These are phyloP conservation scores for Neonectria magnoliae DNA, from an alignment of 2,329 filamentous ascomycete genomes.

Conservation along the genomic window DNA sequence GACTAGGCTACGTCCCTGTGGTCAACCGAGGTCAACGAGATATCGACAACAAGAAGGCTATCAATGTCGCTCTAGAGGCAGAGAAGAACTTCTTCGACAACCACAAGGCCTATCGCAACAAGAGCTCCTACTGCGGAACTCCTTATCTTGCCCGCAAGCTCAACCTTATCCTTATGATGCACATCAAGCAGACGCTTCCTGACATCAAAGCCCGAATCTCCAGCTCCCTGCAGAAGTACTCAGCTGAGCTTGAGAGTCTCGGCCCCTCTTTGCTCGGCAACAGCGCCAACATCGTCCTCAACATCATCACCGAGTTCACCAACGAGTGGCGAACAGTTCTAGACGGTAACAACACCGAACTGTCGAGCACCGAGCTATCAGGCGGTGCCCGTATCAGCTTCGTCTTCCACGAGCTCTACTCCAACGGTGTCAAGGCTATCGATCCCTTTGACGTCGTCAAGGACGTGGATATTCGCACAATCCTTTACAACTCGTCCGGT, in stretches of 20 bases:
- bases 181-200: constrained; percentile 98
- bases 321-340: constrained; percentile 97
- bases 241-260: constrained; percentile 79
- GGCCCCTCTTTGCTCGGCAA: constrained; percentile 97
- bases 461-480: constrained; percentile 95
- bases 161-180: constrained; percentile 99
- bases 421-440: constrained; percentile 96
- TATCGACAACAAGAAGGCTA: constrained; percentile 97
- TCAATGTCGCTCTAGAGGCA: constrained; percentile 87
- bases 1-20: constrained; percentile 95
- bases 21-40: constrained; percentile 98
- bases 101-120: constrained; percentile 98
- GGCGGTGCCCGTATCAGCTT: constrained; percentile 98
- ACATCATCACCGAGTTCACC: constrained; percentile 98
- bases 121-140: constrained; percentile 98
- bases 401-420: constrained; percentile 98
- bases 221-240: constrained; percentile 93
- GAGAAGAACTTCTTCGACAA: constrained; percentile 98
- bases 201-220: constrained; percentile 98
- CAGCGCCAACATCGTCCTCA: constrained; percentile 94
- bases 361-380: constrained; percentile 93
- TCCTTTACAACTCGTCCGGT: constrained; percentile 99
- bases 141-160: constrained; percentile 96
- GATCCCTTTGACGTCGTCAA: constrained; percentile 98
- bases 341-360: constrained; percentile 95